These are phyloP conservation scores for Phytophthora citricola DNA, from an alignment of 352 stramenopile genomes.

Conservation along the genomic window DNA sequence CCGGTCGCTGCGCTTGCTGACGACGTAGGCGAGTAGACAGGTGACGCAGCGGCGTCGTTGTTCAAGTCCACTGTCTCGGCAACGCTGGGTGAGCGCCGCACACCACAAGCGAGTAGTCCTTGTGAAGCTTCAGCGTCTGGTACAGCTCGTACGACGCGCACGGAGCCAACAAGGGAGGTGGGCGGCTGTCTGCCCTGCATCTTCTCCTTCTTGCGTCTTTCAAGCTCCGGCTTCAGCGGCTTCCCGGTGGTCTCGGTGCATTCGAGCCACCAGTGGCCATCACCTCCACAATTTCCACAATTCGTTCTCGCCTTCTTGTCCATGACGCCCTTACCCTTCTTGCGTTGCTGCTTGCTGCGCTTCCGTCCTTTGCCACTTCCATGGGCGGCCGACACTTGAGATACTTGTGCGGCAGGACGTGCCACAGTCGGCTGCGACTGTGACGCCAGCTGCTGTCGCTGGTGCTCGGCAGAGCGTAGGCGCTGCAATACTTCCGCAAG, in stretches of 20 bases:
- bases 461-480: not conserved
- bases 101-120: not conserved
- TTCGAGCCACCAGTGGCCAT: not conserved
- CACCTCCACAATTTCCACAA: not conserved
- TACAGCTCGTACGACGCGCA: not conserved
- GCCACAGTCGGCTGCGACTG: not conserved
- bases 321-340: not conserved
- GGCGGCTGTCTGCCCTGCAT: constrained; percentile 1
- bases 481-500: constrained; percentile 1
- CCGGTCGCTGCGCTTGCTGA: no score
- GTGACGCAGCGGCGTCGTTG: not conserved
- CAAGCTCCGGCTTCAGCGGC: not conserved
- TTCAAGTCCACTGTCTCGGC: not conserved
- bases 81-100: not conserved
- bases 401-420: not conserved
- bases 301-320: not conserved
- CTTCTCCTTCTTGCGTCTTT: not conserved
- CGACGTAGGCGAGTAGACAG: not conserved
- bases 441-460: not conserved
- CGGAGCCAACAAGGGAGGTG: not conserved
- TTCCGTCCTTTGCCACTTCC: not conserved
- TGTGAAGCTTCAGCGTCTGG: not conserved
- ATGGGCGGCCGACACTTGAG: no score
- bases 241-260: not conserved
- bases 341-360: not conserved